Evolutionary conservation across 2,329 filamentous ascomycete genomes (phyloP).

Genomic region (Xylariaceae sp.): DNA sequence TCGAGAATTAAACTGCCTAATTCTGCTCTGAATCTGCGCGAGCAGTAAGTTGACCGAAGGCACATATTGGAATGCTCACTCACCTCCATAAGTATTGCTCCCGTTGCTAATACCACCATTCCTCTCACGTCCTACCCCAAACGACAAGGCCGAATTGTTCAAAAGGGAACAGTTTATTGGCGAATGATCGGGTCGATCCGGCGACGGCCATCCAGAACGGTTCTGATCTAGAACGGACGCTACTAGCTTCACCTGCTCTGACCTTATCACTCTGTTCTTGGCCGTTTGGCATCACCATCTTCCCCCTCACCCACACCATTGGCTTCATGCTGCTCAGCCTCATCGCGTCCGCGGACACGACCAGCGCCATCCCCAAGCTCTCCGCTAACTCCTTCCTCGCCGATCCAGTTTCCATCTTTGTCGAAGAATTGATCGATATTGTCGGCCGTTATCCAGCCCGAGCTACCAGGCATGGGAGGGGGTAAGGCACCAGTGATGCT

Average conservation of each 20-base stretch:
- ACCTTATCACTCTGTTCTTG: conserved; percentile 27
- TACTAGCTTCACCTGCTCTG: neutral
- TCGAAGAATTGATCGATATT: conserved; percentile 85
- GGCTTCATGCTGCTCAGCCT: conserved; percentile 45
- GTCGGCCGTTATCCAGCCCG: conserved; percentile 86
- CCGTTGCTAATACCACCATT: too few species aligned
- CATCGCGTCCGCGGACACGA: conserved; percentile 50
- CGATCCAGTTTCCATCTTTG: conserved; percentile 74
- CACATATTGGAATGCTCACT: too few species aligned
- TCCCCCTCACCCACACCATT: conserved; percentile 40
- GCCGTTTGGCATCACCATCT: conserved; percentile 33
- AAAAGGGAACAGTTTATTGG: too few species aligned
- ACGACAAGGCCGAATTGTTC: too few species aligned
- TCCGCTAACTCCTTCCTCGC: conserved; percentile 38
- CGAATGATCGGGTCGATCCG: too few species aligned
- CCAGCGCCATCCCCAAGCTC: conserved; percentile 63
- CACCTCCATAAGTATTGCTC: too few species aligned
- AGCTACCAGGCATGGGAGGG: conserved; percentile 68
- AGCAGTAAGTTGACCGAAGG: too few species aligned
- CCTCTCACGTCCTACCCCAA: too few species aligned
- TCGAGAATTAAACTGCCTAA: too few species aligned
- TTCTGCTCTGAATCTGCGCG: too few species aligned
- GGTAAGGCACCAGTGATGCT: conserved; percentile 49
- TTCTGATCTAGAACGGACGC: neutral
- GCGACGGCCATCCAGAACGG: too few species aligned